These are phyloP conservation scores for Gleditsia sinensis DNA, from an alignment of 306 rosid genomes.

Conservation along the genomic window DNA sequence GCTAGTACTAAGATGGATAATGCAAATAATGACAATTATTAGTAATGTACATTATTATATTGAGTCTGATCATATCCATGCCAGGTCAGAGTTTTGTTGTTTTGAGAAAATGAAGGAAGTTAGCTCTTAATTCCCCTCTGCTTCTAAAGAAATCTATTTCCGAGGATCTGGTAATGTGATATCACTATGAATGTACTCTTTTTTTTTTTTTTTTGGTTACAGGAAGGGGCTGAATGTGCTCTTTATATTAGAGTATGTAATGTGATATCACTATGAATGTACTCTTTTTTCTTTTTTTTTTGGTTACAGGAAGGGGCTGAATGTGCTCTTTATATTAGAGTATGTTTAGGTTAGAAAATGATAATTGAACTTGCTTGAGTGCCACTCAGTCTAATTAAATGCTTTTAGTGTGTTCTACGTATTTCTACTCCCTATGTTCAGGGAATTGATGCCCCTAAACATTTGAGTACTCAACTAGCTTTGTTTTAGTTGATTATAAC, in stretches of 20 bases:
- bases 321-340: not conserved
- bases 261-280: not conserved
- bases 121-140: not conserved
- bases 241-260: not conserved
- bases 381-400: not conserved
- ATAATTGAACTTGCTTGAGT: not conserved
- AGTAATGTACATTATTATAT: not conserved
- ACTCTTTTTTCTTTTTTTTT: too few species aligned
- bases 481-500: not conserved
- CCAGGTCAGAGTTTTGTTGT: not conserved
- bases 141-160: not conserved
- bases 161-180: not conserved
- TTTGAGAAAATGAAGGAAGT: not conserved
- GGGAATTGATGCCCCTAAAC: not conserved
- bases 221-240: too few species aligned
- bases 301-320: too few species aligned
- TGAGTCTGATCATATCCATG: not conserved
- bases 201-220: too few species aligned
- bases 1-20: not conserved
- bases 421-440: not conserved
- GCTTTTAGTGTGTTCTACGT: not conserved
- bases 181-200: not conserved
- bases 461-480: conserved; percentile 9
- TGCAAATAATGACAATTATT: not conserved
- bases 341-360: not conserved